Evolutionary conservation across 805 yeast species (phyloP).

Genomic region (Candida maris): DNA sequence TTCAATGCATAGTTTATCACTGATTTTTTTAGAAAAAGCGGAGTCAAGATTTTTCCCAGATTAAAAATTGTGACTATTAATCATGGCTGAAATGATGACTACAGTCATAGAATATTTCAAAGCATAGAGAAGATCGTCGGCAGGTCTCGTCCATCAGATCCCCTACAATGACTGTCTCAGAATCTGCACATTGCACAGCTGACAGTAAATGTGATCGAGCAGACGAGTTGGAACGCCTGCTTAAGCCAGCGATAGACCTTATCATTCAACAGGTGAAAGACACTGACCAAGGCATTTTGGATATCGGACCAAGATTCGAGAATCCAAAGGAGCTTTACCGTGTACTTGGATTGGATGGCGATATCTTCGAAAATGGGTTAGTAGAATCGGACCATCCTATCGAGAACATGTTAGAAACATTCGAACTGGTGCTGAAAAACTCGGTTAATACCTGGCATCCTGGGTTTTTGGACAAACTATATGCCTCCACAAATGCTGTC

Average conservation of each 20-base stretch:
- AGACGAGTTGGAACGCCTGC: slow-evolving; percentile 52
- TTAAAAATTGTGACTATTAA: no score
- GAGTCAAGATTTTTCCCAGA: no score
- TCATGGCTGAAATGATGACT: no score
- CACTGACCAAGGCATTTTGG: slow-evolving; percentile 41
- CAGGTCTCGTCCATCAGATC: no score
- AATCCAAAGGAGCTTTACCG: slow-evolving; percentile 47
- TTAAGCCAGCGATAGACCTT: slow-evolving; percentile 47
- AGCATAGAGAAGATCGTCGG: no score
- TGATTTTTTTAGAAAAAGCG: no score
- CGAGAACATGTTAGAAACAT: slow-evolving; percentile 43
- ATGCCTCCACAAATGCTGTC: slow-evolving; percentile 82
- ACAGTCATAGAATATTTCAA: no score
- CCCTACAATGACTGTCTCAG: neutral
- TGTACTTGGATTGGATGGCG: slow-evolving; percentile 32
- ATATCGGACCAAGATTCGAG: slow-evolving; percentile 47
- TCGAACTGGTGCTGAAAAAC: slow-evolving; percentile 56
- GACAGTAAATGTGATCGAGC: slow-evolving; percentile 45
- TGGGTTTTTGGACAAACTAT: slow-evolving; percentile 78
- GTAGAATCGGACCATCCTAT: slow-evolving; percentile 13
- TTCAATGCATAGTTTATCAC: no score
- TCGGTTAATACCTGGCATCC: slow-evolving; percentile 86
- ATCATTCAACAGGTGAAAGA: slow-evolving; percentile 50
- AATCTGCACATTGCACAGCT: neutral
- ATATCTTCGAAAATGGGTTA: slow-evolving; percentile 23